A percentile compares a stretch with the other conserved stretches of the same genome.
Evolutionary conservation across 371 early-diverging fungal species (phyloP).

Genomic region (Mucor indicus): DNA sequence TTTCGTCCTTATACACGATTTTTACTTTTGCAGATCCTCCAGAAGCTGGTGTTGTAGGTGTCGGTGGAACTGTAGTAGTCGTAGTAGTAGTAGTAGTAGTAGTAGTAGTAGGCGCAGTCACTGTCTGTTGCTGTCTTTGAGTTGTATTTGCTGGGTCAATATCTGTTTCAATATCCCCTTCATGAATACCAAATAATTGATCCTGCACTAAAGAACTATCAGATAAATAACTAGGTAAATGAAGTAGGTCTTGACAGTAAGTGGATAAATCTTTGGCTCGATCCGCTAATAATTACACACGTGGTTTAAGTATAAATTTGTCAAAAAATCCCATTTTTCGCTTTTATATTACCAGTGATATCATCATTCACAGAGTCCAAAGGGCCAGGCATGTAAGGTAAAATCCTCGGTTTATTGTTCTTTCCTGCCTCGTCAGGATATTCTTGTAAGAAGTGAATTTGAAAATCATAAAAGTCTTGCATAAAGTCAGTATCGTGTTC

Average conservation of each 20-base stretch:
- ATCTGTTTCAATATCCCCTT: constrained; percentile 66
- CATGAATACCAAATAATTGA: constrained; percentile 63
- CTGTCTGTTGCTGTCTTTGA: background rate
- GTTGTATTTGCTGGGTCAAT: constrained; percentile 26
- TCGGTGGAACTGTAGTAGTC: background rate
- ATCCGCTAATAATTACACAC: constrained; percentile 31
- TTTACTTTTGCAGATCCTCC: constrained; percentile 58
- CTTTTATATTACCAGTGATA: constrained; percentile 40
- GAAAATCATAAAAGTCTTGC: constrained; percentile 76
- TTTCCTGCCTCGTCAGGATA: constrained; percentile 79
- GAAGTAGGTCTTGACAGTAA: constrained; percentile 69
- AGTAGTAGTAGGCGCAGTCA: background rate
- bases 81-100: background rate
- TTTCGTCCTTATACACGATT: constrained; percentile 66
- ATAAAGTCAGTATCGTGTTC: background rate
- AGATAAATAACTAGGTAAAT: constrained; percentile 59
- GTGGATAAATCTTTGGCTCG: constrained; percentile 62
- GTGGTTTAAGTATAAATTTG: constrained; percentile 1
- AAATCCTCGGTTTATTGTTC: constrained; percentile 53
- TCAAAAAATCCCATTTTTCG: background rate
- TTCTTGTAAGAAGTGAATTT: constrained; percentile 69
- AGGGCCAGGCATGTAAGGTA: constrained; percentile 81
- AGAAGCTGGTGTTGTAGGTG: background rate
- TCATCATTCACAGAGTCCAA: constrained; percentile 54
- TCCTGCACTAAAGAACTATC: constrained; percentile 52